Evolutionary conservation across 176 grass and related monocot species (phyloP).

Genomic region (Puya raimondii): DNA sequence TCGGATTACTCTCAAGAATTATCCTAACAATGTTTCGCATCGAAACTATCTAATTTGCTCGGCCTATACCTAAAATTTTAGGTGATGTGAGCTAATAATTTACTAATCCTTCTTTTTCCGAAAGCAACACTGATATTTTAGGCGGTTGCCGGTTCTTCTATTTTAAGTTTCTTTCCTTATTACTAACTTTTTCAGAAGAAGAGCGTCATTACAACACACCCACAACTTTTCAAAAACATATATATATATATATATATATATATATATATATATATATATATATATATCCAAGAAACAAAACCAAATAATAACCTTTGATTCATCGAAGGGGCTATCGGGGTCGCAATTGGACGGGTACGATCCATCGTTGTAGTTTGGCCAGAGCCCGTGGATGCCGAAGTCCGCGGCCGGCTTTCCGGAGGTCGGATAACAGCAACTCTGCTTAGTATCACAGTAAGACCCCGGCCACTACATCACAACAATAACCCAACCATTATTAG

Average conservation of each 20-base stretch:
- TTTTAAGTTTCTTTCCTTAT: neutral
- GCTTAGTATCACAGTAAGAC: constrained; percentile 68
- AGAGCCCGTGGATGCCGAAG: constrained; percentile 94
- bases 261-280: too few relatives aligned
- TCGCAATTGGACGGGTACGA: constrained; percentile 85
- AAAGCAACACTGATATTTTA: neutral
- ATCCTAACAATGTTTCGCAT: too few relatives aligned
- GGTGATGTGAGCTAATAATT: too few relatives aligned
- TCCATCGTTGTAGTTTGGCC: constrained; percentile 89
- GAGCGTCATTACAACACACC: too few relatives aligned
- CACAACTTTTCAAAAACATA: neutral
- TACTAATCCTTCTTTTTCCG: too few relatives aligned
- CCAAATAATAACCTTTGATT: constrained; percentile 35
- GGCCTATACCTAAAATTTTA: too few relatives aligned
- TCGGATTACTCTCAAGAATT: too few relatives aligned
- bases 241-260: too few relatives aligned
- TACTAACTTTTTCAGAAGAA: too few relatives aligned
- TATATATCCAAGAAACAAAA: too few relatives aligned
- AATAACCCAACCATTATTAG: neutral
- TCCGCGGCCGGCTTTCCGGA: constrained; percentile 78
- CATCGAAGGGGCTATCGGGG: constrained; percentile 33
- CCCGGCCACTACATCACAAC: constrained; percentile 65
- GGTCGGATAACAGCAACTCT: constrained; percentile 83
- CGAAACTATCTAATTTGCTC: too few relatives aligned
- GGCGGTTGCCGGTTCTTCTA: neutral